Evolutionary conservation across 805 yeast species (phyloP).

Genomic region (Lipomyces oligophaga): DNA sequence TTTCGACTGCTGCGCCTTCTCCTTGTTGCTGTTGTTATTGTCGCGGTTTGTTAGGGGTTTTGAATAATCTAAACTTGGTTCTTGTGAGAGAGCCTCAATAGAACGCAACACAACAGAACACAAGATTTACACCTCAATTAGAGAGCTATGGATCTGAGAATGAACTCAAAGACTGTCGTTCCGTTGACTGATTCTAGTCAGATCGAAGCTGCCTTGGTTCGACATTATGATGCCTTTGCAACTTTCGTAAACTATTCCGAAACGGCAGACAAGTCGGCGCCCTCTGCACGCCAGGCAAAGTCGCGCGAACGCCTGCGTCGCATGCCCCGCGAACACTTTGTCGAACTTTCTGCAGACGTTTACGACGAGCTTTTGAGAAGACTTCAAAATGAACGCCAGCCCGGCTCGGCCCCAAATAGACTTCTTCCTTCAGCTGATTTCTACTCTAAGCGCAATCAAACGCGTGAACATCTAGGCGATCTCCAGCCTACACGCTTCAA

Average conservation of each 20-base stretch:
- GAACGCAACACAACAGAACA: too few species aligned
- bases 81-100: too few species aligned
- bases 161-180: too few species aligned
- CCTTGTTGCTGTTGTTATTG: too few species aligned
- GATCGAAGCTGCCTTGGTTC: conserved; percentile 11
- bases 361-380: conserved; percentile 88
- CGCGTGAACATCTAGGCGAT: conserved; percentile 83
- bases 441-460: conserved; percentile 94
- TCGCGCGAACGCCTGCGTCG: conserved; percentile 83
- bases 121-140: too few species aligned
- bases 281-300: conserved; percentile 39
- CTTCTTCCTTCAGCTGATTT: conserved; percentile 66
- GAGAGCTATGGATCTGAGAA: too few species aligned
- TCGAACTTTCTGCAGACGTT: conserved; percentile 89
- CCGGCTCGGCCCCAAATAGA: conserved; percentile 45
- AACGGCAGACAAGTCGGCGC: conserved; percentile 9
- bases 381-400: conserved; percentile 44
- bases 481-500: conserved; percentile 78
- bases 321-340: conserved; percentile 70
- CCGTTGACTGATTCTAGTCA: conserved; percentile 1
- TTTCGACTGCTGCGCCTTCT: too few species aligned
- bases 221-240: conserved; percentile 20
- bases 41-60: too few species aligned
- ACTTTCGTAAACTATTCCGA: conserved; percentile 14
- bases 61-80: too few species aligned